phyloP scores from a whole-genome alignment of 352 stramenopile species.

The Detonula confervacea region DNA sequence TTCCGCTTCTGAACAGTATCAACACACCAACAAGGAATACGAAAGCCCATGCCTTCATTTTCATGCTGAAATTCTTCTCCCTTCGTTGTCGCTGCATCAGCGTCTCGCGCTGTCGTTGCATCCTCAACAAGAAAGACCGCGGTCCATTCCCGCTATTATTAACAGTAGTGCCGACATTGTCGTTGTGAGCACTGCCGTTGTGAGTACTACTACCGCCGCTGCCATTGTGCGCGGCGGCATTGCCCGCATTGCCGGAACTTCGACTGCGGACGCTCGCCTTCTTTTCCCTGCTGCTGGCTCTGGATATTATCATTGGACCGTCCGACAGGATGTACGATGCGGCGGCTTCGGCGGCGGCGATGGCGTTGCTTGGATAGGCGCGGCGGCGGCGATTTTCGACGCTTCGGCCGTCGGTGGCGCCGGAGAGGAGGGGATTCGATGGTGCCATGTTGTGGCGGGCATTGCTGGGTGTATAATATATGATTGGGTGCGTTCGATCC shows the following conservation, averaged over 20 bases:
- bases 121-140: conserved; percentile 20
- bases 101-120: conserved; percentile 16
- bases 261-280: conserved; percentile 11
- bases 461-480: no score
- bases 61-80: background rate
- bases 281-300: no score
- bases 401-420: conserved; percentile 6
- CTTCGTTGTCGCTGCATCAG: conserved; percentile 14
- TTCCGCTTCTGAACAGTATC: conserved; percentile 5
- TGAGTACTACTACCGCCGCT: background rate
- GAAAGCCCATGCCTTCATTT: background rate
- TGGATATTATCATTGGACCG: conserved; percentile 9
- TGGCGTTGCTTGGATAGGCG: conserved; percentile 8
- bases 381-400: background rate
- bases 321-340: conserved; percentile 39
- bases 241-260: background rate
- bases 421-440: background rate
- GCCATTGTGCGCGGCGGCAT: conserved; percentile 7
- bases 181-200: no score
- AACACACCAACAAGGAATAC: conserved; percentile 3
- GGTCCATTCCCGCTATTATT: conserved; percentile 3
- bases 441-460: conserved; percentile 4
- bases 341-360: conserved; percentile 35
- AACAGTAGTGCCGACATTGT: no score
- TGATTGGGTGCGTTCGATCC: no score